Percentiles rank a stretch among this genome's conserved stretches.
Conservation (phyloP, 352 stramenopile species). For the Aphanomyces cochlioides region DNA sequence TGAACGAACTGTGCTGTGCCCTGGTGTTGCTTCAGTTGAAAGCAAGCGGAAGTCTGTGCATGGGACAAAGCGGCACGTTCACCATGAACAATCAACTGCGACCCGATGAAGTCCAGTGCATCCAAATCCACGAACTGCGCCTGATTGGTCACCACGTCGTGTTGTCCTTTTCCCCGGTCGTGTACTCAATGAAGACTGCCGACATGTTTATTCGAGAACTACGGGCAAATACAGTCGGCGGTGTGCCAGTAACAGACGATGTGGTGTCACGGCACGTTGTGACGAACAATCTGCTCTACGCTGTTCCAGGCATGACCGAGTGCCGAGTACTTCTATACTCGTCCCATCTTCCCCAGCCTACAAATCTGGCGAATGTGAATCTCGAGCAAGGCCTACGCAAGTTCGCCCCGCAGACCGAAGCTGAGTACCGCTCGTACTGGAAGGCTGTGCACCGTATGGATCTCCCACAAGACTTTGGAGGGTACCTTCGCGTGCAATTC, state of each 20-base stretch:
- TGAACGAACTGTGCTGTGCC: conserved; percentile 25
- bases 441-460: conserved; percentile 39
- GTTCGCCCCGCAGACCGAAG: conserved; percentile 33
- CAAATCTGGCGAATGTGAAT: conserved; percentile 16
- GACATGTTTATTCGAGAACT: conserved; percentile 18
- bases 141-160: conserved; percentile 24
- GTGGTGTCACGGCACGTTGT: conserved; percentile 11
- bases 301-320: conserved; percentile 33
- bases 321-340: conserved; percentile 38
- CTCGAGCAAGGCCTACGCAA: conserved; percentile 20
- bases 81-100: conserved; percentile 26
- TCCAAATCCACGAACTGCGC: conserved; percentile 17
- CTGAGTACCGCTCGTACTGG: conserved; percentile 44
- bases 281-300: conserved; percentile 17
- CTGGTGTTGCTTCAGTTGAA: conserved; percentile 25
- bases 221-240: not conserved
- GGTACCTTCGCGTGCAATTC: conserved; percentile 42
- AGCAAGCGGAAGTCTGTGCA: conserved; percentile 11
- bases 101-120: conserved; percentile 23
- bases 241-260: conserved; percentile 9
- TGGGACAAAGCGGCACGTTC: conserved; percentile 21
- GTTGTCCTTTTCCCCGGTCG: conserved; percentile 20
- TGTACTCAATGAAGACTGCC: conserved; percentile 26
- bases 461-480: conserved; percentile 40
- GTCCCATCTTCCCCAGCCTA: not conserved